Percentiles rank a stretch among this genome's conserved stretches.
These are phyloP conservation scores for Aspergillus fijiensis DNA, from an alignment of 2,329 filamentous ascomycete species.

Conservation along the genomic window DNA sequence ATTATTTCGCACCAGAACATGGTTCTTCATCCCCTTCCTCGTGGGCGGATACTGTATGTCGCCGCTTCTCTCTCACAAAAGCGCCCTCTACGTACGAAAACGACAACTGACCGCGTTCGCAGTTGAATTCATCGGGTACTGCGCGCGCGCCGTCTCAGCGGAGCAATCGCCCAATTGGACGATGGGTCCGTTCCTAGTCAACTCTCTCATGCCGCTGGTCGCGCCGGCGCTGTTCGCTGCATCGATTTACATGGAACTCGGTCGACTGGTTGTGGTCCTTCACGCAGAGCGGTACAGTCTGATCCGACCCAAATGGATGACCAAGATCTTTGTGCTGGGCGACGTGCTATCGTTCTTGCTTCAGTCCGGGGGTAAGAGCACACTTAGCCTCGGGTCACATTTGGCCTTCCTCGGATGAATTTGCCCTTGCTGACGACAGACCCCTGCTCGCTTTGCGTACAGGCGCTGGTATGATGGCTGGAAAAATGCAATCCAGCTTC, in stretches of 20 bases:
- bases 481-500: neutral
- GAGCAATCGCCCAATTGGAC: slow-evolving; percentile 21
- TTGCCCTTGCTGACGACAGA: neutral
- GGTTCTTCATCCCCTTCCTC: slow-evolving; percentile 18
- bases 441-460: neutral
- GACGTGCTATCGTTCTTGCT: slow-evolving; percentile 27
- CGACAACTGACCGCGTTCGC: no score
- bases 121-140: slow-evolving; percentile 11
- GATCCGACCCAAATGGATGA: slow-evolving; percentile 22
- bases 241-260: slow-evolving; percentile 27
- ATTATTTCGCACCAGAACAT: slow-evolving; percentile 16
- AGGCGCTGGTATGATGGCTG: slow-evolving; percentile 1
- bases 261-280: slow-evolving; percentile 19
- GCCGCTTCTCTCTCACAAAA: neutral
- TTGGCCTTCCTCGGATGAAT: no score
- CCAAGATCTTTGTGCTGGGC: slow-evolving; percentile 28
- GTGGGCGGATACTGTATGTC: slow-evolving; percentile 16
- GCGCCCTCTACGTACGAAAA: no score
- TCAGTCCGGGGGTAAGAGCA: slow-evolving; percentile 23
- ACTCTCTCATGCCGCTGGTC: slow-evolving; percentile 22
- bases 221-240: slow-evolving; percentile 26
- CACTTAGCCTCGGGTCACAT: neutral
- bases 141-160: slow-evolving; percentile 7
- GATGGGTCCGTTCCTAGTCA: slow-evolving; percentile 21
- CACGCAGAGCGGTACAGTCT: slow-evolving; percentile 19